Evolutionary conservation across 129 eudicot genomes (phyloP), one percentile per base, ranked within the genome.

Genomic region (Mikania micrantha): DNA sequence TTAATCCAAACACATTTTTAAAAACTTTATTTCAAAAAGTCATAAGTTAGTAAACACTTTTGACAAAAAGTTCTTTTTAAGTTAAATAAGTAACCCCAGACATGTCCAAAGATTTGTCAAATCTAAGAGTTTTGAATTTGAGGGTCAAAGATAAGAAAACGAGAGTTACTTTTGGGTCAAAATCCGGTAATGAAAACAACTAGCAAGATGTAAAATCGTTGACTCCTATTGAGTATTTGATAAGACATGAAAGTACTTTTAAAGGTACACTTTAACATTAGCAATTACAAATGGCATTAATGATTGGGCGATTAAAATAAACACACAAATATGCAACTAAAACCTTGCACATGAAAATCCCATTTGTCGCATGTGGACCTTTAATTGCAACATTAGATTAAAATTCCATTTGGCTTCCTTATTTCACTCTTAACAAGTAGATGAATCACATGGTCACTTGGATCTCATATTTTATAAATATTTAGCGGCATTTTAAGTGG

Each of bases 271-370:
- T 67, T 67, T 59, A 25, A 75, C 69, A 67, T 75, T 75, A 75
- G 74, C 70, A 22, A 59, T 48, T 28, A 27, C 53, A 24, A 75
- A 19, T 58, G 69, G 63, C 79, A 75, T 75, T 75, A 75, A 67
- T 75, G 79, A 75, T 75, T 75, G 79, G 79, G 53, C 59, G 74
- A 75, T 75, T 75, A 75, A 67, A 75, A 58, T 75, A 67, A 73
- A 60, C 45, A 52, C 35, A 13, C 72, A 71, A 70, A 39, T 39
- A 42, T 58, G 58, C 67, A 71, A 48, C 77, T 42, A 45, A 31
- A 73, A 41, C 10, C 63, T 64, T 63, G 78, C 78, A 75, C 79
- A 75, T 75, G 79, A 67, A 56, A 36, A 75, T 70, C 61, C 48
- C 62, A 67, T 67, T 75, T 75, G 74, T 67, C 69, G 74, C 79